These are phyloP conservation scores for Xerocomus potaroensis DNA, from an alignment of 768 basidiomycete species.

Conservation along the genomic window DNA sequence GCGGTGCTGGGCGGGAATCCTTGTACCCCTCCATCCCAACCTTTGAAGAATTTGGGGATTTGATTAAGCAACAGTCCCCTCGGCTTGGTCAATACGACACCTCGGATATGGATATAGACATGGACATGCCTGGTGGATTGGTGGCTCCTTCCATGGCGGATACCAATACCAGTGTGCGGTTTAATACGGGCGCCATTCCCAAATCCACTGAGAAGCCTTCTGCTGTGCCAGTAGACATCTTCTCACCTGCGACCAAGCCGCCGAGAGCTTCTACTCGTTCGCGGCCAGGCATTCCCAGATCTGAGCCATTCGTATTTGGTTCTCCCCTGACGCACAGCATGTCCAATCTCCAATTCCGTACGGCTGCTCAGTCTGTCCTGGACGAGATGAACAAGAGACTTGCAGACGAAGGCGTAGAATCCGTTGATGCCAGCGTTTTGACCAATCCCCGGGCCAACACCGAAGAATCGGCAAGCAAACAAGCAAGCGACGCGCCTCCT, in stretches of 20 bases:
- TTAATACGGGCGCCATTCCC: slow-evolving; percentile 23
- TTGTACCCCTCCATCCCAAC: slow-evolving; percentile 39
- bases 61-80: slow-evolving; percentile 15
- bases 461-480: slow-evolving; percentile 2
- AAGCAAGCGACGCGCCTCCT: slow-evolving; percentile 21
- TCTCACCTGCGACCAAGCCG: slow-evolving; percentile 35
- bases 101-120: slow-evolving; percentile 33
- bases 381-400: slow-evolving; percentile 81
- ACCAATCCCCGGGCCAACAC: slow-evolving; percentile 21
- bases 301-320: slow-evolving; percentile 69
- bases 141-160: slow-evolving; percentile 13
- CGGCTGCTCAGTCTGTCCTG: slow-evolving; percentile 64
- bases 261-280: slow-evolving; percentile 17
- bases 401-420: slow-evolving; percentile 50
- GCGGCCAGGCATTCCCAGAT: slow-evolving; percentile 19
- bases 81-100: slow-evolving; percentile 17
- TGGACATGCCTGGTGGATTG: slow-evolving; percentile 36
- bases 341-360: slow-evolving; percentile 62
- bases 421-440: slow-evolving; percentile 44
- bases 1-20: slow-evolving; percentile 18
- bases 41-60: slow-evolving; percentile 30
- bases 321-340: slow-evolving; percentile 64
- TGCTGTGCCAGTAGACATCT: slow-evolving; percentile 33
- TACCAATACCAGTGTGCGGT: slow-evolving; percentile 11
- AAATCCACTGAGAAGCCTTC: slow-evolving; percentile 31